Percentiles rank a stretch among this genome's conserved stretches.
Conservation (phyloP, 345 rosid genomes). For the Crucihimalaya himalaica region DNA sequence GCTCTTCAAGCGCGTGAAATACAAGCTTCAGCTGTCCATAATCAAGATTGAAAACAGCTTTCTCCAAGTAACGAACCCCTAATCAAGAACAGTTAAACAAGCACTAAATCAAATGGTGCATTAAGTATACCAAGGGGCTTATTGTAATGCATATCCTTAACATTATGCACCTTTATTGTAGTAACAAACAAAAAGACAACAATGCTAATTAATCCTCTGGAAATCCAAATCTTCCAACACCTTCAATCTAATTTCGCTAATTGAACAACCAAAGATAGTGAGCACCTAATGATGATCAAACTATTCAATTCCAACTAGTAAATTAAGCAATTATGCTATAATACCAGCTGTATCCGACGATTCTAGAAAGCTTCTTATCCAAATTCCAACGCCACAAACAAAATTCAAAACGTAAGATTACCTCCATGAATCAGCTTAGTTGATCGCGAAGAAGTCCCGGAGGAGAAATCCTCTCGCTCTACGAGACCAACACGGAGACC, state of each 20-base stretch:
- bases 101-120: background rate
- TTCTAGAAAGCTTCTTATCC: background rate
- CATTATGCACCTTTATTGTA: background rate
- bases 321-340: background rate
- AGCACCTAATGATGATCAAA: constrained; percentile 14
- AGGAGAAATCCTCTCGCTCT: constrained; percentile 94
- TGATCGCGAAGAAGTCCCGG: constrained; percentile 95
- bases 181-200: background rate
- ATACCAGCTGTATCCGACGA: background rate
- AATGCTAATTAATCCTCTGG: background rate
- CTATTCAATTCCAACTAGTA: background rate
- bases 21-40: constrained; percentile 93
- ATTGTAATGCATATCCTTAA: background rate
- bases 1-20: constrained; percentile 95
- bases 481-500: constrained; percentile 93
- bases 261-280: background rate
- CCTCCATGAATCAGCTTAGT: constrained; percentile 98
- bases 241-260: background rate
- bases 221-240: background rate
- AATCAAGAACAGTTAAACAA: constrained; percentile 12
- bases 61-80: constrained; percentile 98
- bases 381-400: background rate
- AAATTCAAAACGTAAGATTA: constrained; percentile 12
- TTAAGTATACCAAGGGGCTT: background rate
- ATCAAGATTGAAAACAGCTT: constrained; percentile 93